Conservation (phyloP, 2,329 filamentous ascomycete species). For the Aspergillus thermomutatus region DNA sequence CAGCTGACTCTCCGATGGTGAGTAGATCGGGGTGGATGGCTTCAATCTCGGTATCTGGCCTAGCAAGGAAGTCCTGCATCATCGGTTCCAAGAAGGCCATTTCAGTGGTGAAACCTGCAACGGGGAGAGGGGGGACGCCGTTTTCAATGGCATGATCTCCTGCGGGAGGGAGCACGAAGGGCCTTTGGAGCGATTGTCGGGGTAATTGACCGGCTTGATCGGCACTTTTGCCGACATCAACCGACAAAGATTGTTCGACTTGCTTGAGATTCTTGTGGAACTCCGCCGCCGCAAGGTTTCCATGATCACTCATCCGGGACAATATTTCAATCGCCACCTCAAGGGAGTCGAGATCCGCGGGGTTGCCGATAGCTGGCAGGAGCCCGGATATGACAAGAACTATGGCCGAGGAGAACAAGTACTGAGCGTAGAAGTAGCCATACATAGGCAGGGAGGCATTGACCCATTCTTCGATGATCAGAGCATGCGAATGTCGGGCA, state of each 20-base stretch:
- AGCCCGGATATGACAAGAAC: constrained; percentile 29
- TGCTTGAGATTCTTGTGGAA: constrained; percentile 25
- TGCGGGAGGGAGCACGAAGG: no score
- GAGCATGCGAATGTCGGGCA: constrained; percentile 27
- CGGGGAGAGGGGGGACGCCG: constrained; percentile 3
- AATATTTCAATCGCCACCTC: constrained; percentile 26
- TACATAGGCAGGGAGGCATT: constrained; percentile 31
- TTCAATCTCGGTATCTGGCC: constrained; percentile 18
- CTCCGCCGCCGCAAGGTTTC: constrained; percentile 28
- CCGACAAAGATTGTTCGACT: constrained; percentile 11
- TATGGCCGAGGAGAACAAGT: constrained; percentile 32
- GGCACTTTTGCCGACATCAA: neutral
- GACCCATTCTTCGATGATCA: constrained; percentile 31
- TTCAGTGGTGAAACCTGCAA: constrained; percentile 17
- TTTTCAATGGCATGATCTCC: neutral
- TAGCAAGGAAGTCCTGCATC: constrained; percentile 23
- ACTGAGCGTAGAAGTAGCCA: constrained; percentile 34
- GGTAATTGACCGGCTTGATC: constrained; percentile 9
- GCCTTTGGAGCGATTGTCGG: no score
- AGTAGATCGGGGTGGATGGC: constrained; percentile 6
- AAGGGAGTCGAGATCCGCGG: constrained; percentile 19
- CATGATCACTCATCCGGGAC: constrained; percentile 24
- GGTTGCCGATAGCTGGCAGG: constrained; percentile 15
- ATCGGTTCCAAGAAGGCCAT: constrained; percentile 24
- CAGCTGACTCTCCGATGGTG: constrained; percentile 2